These are phyloP conservation scores for Colletotrichum sp. DNA, from an alignment of 2,329 filamentous ascomycete species.

Conservation along the genomic window DNA sequence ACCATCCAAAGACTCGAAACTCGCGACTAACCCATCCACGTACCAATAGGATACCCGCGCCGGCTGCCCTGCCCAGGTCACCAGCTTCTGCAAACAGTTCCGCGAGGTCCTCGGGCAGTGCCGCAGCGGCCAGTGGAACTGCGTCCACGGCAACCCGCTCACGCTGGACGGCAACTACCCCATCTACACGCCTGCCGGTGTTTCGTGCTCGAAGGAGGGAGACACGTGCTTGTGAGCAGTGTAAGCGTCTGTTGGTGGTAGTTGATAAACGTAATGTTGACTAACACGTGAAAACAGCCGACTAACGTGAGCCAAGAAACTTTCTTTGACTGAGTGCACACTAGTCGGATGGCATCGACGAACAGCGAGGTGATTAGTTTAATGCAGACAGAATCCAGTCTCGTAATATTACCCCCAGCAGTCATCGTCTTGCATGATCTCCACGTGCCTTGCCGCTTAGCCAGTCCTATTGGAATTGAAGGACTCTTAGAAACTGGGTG, in stretches of 20 bases:
- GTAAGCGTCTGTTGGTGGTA: background rate
- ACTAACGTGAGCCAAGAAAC: too few species aligned
- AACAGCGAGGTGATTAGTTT: too few species aligned
- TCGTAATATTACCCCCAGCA: too few species aligned
- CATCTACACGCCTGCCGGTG: background rate
- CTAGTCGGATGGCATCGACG: too few species aligned
- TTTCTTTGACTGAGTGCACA: too few species aligned
- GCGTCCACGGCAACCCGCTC: background rate
- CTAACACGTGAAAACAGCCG: too few species aligned
- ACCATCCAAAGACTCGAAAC: background rate
- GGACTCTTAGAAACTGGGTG: too few species aligned
- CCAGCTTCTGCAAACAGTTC: background rate
- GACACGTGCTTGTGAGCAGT: background rate
- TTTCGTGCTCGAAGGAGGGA: background rate
- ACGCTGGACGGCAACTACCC: background rate
- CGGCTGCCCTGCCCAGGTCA: background rate
- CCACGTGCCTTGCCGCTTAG: too few species aligned
- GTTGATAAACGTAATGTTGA: background rate
- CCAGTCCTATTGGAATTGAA: too few species aligned
- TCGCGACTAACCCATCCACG: accelerated
- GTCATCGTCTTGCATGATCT: too few species aligned
- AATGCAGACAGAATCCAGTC: too few species aligned
- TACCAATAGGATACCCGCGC: background rate
- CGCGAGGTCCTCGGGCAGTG: background rate
- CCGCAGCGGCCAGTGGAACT: background rate